Evolutionary conservation across 306 rosid species (phyloP).

Genomic region (Trichosanthes cucumerina): DNA sequence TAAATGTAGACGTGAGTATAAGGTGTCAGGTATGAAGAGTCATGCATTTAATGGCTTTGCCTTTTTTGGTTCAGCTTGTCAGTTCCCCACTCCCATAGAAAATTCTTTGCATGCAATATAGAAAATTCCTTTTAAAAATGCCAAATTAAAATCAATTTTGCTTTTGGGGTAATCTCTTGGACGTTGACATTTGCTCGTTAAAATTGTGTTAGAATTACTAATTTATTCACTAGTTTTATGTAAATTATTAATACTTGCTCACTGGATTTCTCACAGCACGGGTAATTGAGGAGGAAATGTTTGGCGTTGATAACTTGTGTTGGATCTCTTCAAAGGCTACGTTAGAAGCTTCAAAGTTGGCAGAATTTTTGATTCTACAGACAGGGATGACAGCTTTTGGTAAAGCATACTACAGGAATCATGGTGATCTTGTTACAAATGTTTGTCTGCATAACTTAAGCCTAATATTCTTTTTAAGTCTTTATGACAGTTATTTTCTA

Average conservation of each 20-base stretch:
- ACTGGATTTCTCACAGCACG: conserved; percentile 38
- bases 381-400: conserved; percentile 99
- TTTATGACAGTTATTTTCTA: neutral
- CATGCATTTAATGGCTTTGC: neutral
- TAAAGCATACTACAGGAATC: conserved; percentile 76
- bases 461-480: neutral
- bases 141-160: neutral
- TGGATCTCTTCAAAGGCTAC: conserved; percentile 96
- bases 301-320: conserved; percentile 85
- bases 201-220: neutral
- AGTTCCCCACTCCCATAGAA: neutral
- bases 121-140: neutral
- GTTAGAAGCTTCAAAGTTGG: conserved; percentile 65
- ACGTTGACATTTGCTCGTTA: neutral
- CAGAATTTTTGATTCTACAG: conserved; percentile 79
- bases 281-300: conserved; percentile 93
- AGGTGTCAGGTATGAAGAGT: neutral
- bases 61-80: neutral
- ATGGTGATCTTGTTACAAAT: conserved; percentile 82
- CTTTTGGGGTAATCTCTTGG: neutral
- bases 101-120: no score
- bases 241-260: conserved; percentile 7
- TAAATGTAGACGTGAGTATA: neutral
- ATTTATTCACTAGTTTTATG: conserved; percentile 13
- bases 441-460: conserved; percentile 31